Conservation (phyloP, 2,329 filamentous ascomycete species). For the Beauveria bassiana region DNA sequence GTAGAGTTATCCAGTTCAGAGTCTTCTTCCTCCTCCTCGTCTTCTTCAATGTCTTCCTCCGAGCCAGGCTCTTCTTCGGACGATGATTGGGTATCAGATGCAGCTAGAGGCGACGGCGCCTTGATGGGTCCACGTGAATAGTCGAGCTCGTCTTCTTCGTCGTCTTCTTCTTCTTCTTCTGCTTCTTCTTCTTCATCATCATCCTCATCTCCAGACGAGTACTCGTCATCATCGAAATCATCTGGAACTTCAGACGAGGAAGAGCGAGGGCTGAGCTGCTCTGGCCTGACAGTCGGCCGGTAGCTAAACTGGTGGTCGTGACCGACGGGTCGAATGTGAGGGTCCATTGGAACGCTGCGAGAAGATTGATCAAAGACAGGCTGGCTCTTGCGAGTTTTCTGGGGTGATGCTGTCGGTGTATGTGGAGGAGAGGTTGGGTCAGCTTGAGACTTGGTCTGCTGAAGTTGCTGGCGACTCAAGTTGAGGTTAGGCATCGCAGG, state of each 20-base stretch:
- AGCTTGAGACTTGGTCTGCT: slow-evolving; percentile 14
- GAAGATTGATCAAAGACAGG: slow-evolving; percentile 24
- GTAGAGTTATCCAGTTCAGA: not conserved
- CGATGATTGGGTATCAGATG: not conserved
- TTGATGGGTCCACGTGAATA: not conserved
- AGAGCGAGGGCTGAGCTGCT: slow-evolving; percentile 30
- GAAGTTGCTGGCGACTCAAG: slow-evolving; percentile 22
- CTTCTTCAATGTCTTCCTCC: not conserved
- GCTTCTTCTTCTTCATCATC: not conserved
- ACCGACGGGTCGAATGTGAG: slow-evolving; percentile 35
- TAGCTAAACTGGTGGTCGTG: slow-evolving; percentile 37
- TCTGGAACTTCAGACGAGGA: slow-evolving; percentile 15
- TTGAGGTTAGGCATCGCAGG: slow-evolving; percentile 36
- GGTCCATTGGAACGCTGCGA: slow-evolving; percentile 25
- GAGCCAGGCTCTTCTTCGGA: slow-evolving; percentile 1
- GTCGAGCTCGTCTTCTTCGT: no score
- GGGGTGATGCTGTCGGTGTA: slow-evolving; percentile 35
- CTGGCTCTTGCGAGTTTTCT: slow-evolving; percentile 26
- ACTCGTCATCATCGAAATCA: slow-evolving; percentile 18
- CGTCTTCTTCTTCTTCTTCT: no score
- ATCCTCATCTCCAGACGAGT: not conserved
- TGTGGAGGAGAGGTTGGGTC: slow-evolving; percentile 41
- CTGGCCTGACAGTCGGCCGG: slow-evolving; percentile 24
- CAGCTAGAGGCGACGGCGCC: not conserved
- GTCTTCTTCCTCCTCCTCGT: not conserved